A percentile compares a stretch with the other conserved stretches of the same genome.
Evolutionary conservation across 768 basidiomycete species (phyloP).

Genomic region (Naganishia vishniacii): DNA sequence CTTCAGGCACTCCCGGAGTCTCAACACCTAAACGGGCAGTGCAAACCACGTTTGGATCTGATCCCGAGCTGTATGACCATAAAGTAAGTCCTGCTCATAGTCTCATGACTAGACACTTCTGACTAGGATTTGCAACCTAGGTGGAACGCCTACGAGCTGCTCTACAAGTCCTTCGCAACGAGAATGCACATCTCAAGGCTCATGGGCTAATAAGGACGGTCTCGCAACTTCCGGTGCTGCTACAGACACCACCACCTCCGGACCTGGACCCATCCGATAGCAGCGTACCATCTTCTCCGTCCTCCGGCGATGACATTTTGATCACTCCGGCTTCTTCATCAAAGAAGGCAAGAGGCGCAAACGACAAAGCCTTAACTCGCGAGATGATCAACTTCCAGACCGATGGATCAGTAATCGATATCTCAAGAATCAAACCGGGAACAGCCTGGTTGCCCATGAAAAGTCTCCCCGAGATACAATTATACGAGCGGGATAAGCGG

Average conservation of each 20-base stretch:
- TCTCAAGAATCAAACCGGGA: slow-evolving; percentile 58
- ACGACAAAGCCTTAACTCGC: slow-evolving; percentile 75
- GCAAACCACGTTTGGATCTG: background rate
- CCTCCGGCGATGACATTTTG: slow-evolving; percentile 25
- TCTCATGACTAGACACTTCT: background rate
- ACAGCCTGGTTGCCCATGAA: slow-evolving; percentile 74
- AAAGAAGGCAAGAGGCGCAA: slow-evolving; percentile 61
- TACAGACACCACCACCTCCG: slow-evolving; percentile 48
- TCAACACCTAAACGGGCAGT: background rate
- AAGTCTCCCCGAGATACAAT: slow-evolving; percentile 72
- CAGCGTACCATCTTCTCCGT: slow-evolving; percentile 59
- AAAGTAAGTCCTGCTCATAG: background rate
- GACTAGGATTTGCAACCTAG: slow-evolving; percentile 47
- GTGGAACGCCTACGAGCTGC: slow-evolving; percentile 86
- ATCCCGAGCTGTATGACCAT: background rate
- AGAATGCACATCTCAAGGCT: slow-evolving; percentile 89
- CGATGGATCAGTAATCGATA: slow-evolving; percentile 75
- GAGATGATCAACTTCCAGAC: slow-evolving; percentile 82
- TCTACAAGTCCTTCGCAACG: slow-evolving; percentile 82
- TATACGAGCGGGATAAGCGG: slow-evolving; percentile 69
- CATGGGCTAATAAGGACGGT: slow-evolving; percentile 83
- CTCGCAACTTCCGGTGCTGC: slow-evolving; percentile 62
- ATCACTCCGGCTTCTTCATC: slow-evolving; percentile 46
- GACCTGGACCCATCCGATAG: slow-evolving; percentile 54
- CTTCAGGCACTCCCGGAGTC: background rate